These are phyloP conservation scores for Fusarium pseudoanthophilum DNA, from an alignment of 2,329 filamentous ascomycete genomes.

Conservation along the genomic window DNA sequence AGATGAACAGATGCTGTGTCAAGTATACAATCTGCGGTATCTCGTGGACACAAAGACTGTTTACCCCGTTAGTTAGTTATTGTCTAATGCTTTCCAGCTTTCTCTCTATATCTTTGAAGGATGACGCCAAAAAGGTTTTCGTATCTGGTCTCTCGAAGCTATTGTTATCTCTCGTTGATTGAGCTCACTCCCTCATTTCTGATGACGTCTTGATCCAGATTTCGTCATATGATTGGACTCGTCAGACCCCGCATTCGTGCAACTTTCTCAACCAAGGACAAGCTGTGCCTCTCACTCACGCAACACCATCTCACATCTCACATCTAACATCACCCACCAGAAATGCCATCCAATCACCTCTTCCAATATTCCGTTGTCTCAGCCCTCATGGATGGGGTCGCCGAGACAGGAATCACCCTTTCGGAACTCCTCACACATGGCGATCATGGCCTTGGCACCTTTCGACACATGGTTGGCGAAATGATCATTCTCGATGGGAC, in stretches of 20 bases:
- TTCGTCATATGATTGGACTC: not conserved
- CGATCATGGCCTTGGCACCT: slow-evolving; percentile 35
- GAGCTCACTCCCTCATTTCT: not conserved
- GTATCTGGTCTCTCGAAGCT: not conserved
- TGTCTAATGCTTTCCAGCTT: fast-evolving
- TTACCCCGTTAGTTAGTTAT: fast-evolving
- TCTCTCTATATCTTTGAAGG: too few species aligned
- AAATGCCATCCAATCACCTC: slow-evolving; percentile 28
- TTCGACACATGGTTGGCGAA: slow-evolving; percentile 35
- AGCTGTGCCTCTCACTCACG: not conserved
- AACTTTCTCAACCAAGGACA: not conserved
- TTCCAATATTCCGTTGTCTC: slow-evolving; percentile 37
- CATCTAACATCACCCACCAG: not conserved
- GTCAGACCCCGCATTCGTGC: not conserved
- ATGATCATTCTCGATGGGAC: slow-evolving; percentile 36
- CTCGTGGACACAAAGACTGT: not conserved
- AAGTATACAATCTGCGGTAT: not conserved
- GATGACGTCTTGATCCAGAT: slow-evolving; percentile 5
- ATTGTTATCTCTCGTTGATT: not conserved
- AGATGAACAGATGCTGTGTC: not conserved
- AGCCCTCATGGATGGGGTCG: slow-evolving; percentile 37
- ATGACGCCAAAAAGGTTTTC: too few species aligned
- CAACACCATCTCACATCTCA: not conserved
- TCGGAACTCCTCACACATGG: slow-evolving; percentile 21
- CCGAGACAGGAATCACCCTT: slow-evolving; percentile 26